Percentiles rank a stretch among this genome's conserved stretches.
Evolutionary conservation across 352 stramenopile genomes (phyloP).

Genomic region (Phytophthora pluvialis): DNA sequence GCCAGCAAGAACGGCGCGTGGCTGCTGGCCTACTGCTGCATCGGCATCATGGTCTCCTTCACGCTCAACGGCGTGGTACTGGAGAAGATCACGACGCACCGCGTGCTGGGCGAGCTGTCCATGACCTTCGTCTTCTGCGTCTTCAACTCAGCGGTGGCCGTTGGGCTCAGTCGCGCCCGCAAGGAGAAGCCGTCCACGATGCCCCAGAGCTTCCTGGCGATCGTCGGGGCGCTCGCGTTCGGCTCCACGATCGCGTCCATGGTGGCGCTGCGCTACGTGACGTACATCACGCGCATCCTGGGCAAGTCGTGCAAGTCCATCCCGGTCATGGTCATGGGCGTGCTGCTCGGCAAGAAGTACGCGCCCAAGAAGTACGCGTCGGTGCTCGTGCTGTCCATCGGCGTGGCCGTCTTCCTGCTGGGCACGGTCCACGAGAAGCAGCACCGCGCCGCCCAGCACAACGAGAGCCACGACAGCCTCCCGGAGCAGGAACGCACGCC

Average conservation of each 20-base stretch:
- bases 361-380: slow-evolving; percentile 85
- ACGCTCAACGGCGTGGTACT: slow-evolving; percentile 82
- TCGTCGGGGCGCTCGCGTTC: slow-evolving; percentile 77
- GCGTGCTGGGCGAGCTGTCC: slow-evolving; percentile 81
- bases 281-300: slow-evolving; percentile 86
- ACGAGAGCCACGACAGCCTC: slow-evolving; percentile 52
- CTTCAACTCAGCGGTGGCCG: slow-evolving; percentile 74
- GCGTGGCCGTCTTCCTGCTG: slow-evolving; percentile 80
- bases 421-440: slow-evolving; percentile 80
- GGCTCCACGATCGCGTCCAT: slow-evolving; percentile 85
- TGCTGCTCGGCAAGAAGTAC: slow-evolving; percentile 82
- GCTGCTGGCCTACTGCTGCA: slow-evolving; percentile 78
- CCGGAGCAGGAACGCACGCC: slow-evolving; percentile 58
- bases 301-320: slow-evolving; percentile 91
- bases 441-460: slow-evolving; percentile 44
- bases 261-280: slow-evolving; percentile 84
- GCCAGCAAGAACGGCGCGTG: slow-evolving; percentile 53
- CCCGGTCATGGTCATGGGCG: slow-evolving; percentile 82
- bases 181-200: slow-evolving; percentile 80
- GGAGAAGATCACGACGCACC: slow-evolving; percentile 87
- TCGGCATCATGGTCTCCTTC: slow-evolving; percentile 87
- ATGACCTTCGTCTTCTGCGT: slow-evolving; percentile 86
- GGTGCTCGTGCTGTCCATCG: slow-evolving; percentile 71
- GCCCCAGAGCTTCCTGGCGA: slow-evolving; percentile 66
- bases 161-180: slow-evolving; percentile 58